Percentiles rank a stretch among this genome's conserved stretches.
Evolutionary conservation across 2,329 filamentous ascomycete genomes (phyloP).

Genomic region (Hypoxylon sp.): DNA sequence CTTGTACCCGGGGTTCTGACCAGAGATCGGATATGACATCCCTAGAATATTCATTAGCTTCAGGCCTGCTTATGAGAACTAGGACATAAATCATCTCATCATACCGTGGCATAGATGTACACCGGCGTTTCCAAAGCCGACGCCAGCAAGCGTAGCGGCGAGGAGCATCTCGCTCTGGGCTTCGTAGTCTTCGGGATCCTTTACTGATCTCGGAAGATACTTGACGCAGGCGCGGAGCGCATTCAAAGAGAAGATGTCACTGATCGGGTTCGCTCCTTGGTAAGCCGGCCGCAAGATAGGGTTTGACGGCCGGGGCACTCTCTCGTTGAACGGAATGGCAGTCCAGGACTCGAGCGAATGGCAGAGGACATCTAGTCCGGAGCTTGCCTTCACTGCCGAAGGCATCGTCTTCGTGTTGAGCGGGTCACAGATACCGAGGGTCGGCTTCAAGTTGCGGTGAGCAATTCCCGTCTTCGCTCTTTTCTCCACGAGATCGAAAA

Average conservation of each 20-base stretch:
- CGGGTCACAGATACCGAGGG: constrained; percentile 85
- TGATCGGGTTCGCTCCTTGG: constrained; percentile 97
- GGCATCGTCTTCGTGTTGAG: constrained; percentile 98
- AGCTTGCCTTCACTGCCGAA: constrained; percentile 88
- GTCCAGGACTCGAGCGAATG: constrained; percentile 98
- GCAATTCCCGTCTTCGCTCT: constrained; percentile 96
- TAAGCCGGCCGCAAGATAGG: constrained; percentile 93
- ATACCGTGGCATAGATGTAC: constrained; percentile 80
- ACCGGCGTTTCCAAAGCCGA: constrained; percentile 97
- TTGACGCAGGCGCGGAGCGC: constrained; percentile 87
- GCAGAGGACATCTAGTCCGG: constrained; percentile 93
- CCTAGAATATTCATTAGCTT: constrained; percentile 57
- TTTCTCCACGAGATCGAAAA: constrained; percentile 92
- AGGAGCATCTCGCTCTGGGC: constrained; percentile 97
- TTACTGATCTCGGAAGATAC: constrained; percentile 89
- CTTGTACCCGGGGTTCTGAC: constrained; percentile 91
- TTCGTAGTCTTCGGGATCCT: constrained; percentile 89
- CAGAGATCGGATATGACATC: constrained; percentile 98
- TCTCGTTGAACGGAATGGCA: constrained; percentile 92
- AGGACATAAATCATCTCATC: background rate
- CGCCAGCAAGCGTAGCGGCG: constrained; percentile 91
- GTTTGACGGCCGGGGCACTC: constrained; percentile 84
- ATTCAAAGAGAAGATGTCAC: constrained; percentile 93
- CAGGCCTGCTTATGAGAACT: background rate
- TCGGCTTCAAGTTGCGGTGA: constrained; percentile 94